These are phyloP conservation scores for Pleoardoris graminearum DNA, from an alignment of 2,329 filamentous ascomycete genomes.

Conservation along the genomic window DNA sequence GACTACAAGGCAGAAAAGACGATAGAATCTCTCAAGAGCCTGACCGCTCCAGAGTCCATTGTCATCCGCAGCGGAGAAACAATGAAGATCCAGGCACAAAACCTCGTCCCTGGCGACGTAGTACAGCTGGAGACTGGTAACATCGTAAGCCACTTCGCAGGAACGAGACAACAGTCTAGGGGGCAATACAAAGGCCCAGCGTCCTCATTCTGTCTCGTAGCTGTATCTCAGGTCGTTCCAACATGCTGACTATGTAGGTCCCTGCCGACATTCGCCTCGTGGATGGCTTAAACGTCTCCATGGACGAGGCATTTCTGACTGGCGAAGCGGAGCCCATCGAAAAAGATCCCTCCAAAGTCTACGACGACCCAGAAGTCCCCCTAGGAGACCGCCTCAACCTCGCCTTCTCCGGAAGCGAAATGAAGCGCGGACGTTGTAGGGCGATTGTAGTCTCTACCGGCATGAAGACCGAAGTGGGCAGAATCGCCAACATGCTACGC, in stretches of 20 bases:
- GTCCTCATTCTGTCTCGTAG: too few relatives aligned
- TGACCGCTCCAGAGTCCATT: slow-evolving; percentile 45
- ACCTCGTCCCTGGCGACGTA: slow-evolving; percentile 47
- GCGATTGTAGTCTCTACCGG: slow-evolving; percentile 72
- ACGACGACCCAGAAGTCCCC: slow-evolving; percentile 57
- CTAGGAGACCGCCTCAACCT: slow-evolving; percentile 70
- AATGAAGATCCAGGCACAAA: slow-evolving; percentile 42
- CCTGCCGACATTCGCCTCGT: slow-evolving; percentile 67
- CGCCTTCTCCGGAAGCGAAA: slow-evolving; percentile 71
- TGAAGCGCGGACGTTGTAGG: slow-evolving; percentile 69
- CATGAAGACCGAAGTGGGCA: slow-evolving; percentile 75
- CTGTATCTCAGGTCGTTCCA: too few relatives aligned
- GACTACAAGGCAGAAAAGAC: slow-evolving; percentile 52
- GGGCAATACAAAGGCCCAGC: too few relatives aligned
- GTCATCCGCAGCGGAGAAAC: slow-evolving; percentile 43
- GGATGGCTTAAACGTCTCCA: slow-evolving; percentile 72
- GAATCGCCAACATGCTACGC: slow-evolving; percentile 71
- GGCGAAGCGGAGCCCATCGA: slow-evolving; percentile 72
- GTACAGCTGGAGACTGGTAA: slow-evolving; percentile 56
- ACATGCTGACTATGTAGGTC: slow-evolving; percentile 34
- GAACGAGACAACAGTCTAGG: background rate
- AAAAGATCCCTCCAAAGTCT: slow-evolving; percentile 62
- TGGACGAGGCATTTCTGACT: slow-evolving; percentile 74
- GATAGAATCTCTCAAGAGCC: slow-evolving; percentile 47
- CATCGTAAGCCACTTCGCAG: slow-evolving; percentile 45